Evolutionary conservation across 345 rosid species (phyloP), one percentile per base, ranked within the genome.

Genomic region (Draba incana): DNA sequence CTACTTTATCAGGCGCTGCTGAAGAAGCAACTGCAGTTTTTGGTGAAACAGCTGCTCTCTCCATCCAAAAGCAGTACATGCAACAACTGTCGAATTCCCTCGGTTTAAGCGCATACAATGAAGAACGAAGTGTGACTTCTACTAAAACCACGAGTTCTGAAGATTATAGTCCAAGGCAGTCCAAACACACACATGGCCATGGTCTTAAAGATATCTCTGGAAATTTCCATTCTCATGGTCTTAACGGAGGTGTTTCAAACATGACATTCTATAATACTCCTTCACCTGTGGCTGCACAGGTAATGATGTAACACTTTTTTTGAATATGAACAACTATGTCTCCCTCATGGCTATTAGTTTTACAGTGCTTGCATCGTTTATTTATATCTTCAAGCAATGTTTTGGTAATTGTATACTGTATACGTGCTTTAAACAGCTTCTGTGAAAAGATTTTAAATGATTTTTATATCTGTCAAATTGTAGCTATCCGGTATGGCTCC

Each of bases 401-500:
- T 30, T 44, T 70, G 27, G 54, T 42, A 43, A 50, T 51, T 53
- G 38, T 61, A 24, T 13, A 28, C 50, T 69, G 74, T 48, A 24
- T 47, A 68, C 14, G 31, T 58, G 51, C 58, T 25, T 48, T 6
- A 70, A 42, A 35, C 7, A 68, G 60, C 4, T 47, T 38, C 53
- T 62, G 58, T 30, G 39, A 66, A 55, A 66, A 62, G 48, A 31
- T 30, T 68, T 39, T 6, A 28, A 35, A 1, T 46, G 55, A 4
- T 39, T 60, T 54, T 57, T 57, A 11, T 23, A 3, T 55, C 41
- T 68, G 14, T 62, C 49, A 56, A 48, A 24, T 62, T 84, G 81
- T 92, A 94, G 99, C 75, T 87, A 52, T 86, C 97, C 42, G 85
- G 78, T 78, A 84, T 86, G 62, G 89, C 88, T 62, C 99, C 98